Base-by-base conservation (phyloP, 2,329 filamentous ascomycete genomes). In the Xylaria hypoxylon region DNA sequence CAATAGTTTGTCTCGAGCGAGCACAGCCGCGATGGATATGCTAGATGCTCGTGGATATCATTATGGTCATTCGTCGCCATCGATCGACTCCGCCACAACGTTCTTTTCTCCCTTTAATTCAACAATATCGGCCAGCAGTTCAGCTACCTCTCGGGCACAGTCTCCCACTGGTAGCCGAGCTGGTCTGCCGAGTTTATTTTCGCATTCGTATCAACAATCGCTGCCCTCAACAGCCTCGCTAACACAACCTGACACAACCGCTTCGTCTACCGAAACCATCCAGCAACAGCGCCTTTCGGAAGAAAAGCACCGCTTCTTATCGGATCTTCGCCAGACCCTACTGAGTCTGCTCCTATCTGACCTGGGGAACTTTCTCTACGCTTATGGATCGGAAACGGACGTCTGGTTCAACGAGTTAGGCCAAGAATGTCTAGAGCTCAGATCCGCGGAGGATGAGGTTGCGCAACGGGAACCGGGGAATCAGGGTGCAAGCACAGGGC, bases 351-450 rank as follows among this genome's bases (percentile, higher is more conserved):
- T 98, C 1, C 81, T 98, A 28, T 98, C 95, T 56, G 96, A 99
- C 77, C 84, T 98, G 3, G 94, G 94, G 5, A 94, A 90, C 45
- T 87, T 93, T 33, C 90, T 97, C 1, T 96, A 96, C 78, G 89
- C 90, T n/a, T 88, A 87, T 57, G 96, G 96, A 2, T 97, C 94
- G 47, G 96, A 99, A 80, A 98, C 95, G 0, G 96, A 98, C 77
- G 85, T 85, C 2, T 97, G 95, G 91, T 96, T 97, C 71, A 84
- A 87, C 59, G 87, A 87, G 15, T 78, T 94, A 6, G 88, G 89
- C 2, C 86, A 90, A 71, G 83, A 90, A 70, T 90, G 88, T 74
- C 88, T 90, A 59, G 87, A 90, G 44, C 83, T 88, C 28, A 87
- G 85, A 52, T 86, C 89, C 56, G 83, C 85, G 3, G 78, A 85